Conservation (phyloP, 257 asterid genomes). For the Solanum boliviense region DNA sequence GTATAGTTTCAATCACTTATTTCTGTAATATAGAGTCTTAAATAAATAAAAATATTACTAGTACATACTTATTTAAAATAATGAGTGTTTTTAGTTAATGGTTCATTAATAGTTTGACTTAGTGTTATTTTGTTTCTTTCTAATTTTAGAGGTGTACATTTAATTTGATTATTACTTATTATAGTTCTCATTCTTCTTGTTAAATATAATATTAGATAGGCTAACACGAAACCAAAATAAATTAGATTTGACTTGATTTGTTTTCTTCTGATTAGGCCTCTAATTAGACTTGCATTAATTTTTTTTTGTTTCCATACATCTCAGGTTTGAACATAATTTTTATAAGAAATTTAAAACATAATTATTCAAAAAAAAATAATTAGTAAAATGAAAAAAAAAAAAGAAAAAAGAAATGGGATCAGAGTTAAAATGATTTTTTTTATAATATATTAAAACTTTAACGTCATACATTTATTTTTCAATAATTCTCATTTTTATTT, state of each 20-base stretch:
- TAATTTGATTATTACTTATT: not conserved
- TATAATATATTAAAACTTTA: not conserved
- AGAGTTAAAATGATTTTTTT: not conserved
- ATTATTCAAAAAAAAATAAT: not conserved
- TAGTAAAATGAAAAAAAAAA: not conserved
- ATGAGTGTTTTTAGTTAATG: not conserved
- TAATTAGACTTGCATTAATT: not conserved
- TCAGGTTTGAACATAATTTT: not conserved
- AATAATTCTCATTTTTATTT: not conserved
- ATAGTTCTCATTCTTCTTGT: not conserved
- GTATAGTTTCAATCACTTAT: not conserved
- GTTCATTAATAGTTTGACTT: not conserved
- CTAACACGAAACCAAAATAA: not conserved
- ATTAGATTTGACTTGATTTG: not conserved
- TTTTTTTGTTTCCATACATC: not conserved
- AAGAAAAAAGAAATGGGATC: not conserved
- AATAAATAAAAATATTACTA: not conserved
- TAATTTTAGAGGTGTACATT: not conserved
- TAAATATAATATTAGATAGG: not conserved
- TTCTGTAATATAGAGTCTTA: not conserved
- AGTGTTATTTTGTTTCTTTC: not conserved
- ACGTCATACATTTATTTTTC: not conserved
- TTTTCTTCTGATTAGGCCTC: not conserved
- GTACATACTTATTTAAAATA: not conserved
- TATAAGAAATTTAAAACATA: not conserved